A percentile compares a stretch with the other conserved stretches of the same genome.
These are phyloP conservation scores for Peronospora farinosa DNA, from an alignment of 352 stramenopile species.

Conservation along the genomic window DNA sequence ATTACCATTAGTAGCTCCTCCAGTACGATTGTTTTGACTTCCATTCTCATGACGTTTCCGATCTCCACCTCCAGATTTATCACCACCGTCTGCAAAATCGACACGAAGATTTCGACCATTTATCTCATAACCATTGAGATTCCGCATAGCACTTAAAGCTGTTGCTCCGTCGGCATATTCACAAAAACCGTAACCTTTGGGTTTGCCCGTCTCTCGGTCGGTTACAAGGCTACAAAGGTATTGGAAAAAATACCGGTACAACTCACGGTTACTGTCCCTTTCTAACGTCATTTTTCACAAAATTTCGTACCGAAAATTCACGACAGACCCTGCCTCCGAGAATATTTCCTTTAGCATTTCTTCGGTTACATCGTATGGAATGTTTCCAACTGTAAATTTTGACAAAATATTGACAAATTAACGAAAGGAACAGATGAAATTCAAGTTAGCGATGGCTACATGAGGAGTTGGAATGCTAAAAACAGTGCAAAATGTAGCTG, in stretches of 20 bases:
- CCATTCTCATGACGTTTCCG: conserved; percentile 27
- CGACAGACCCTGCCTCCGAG: conserved; percentile 69
- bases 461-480: not conserved
- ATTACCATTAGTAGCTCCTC: conserved; percentile 22
- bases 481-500: conserved; percentile 1
- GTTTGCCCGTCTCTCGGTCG: conserved; percentile 76
- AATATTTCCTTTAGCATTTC: conserved; percentile 86
- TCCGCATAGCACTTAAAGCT: conserved; percentile 77
- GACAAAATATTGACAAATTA: not conserved
- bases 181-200: conserved; percentile 84
- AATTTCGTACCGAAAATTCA: conserved; percentile 70
- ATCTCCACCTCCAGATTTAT: conserved; percentile 39
- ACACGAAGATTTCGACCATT: conserved; percentile 80
- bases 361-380: conserved; percentile 85
- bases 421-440: conserved; percentile 5
- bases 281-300: not conserved
- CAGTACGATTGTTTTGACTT: conserved; percentile 9
- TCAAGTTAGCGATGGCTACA: no score
- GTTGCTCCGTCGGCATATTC: conserved; percentile 83
- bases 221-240: conserved; percentile 55
- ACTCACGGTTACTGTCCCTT: not conserved
- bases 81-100: conserved; percentile 74
- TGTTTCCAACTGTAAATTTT: conserved; percentile 68
- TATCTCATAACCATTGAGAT: conserved; percentile 81
- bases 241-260: not conserved